phyloP scores from a whole-genome alignment of 345 rosid species.

The Eucalyptus globulus region DNA sequence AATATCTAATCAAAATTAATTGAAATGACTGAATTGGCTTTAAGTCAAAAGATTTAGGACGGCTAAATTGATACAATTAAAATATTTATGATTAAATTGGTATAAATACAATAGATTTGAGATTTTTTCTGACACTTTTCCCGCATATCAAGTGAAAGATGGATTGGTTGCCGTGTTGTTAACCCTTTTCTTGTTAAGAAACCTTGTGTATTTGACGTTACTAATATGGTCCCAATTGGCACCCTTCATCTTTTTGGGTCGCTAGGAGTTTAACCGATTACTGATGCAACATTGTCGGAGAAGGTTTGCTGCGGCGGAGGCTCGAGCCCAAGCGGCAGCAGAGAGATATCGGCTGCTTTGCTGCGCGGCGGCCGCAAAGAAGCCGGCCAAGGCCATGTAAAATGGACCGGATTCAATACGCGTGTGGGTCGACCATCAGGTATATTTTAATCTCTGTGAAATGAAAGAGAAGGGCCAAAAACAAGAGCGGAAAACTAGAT shows the following conservation, averaged over 20 bases:
- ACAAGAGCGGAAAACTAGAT: background rate
- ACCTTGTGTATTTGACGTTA: background rate
- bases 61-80: too few relatives aligned
- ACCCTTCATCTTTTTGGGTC: background rate
- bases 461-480: background rate
- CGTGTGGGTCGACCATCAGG: background rate
- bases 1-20: too few relatives aligned
- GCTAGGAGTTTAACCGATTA: background rate
- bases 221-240: background rate
- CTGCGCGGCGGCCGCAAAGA: background rate
- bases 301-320: background rate
- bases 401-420: background rate
- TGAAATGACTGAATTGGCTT: accelerated
- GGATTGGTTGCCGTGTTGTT: background rate
- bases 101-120: accelerated
- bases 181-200: background rate
- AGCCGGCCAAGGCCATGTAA: background rate
- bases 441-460: background rate
- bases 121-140: too few relatives aligned
- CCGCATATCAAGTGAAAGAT: background rate
- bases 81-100: accelerated
- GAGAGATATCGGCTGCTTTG: background rate
- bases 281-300: background rate
- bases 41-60: too few relatives aligned
- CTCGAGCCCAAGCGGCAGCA: accelerated